Percentiles rank a stretch among this genome's conserved stretches.
Evolutionary conservation across 805 yeast species (phyloP).

Genomic region (Saitoella complicata): DNA sequence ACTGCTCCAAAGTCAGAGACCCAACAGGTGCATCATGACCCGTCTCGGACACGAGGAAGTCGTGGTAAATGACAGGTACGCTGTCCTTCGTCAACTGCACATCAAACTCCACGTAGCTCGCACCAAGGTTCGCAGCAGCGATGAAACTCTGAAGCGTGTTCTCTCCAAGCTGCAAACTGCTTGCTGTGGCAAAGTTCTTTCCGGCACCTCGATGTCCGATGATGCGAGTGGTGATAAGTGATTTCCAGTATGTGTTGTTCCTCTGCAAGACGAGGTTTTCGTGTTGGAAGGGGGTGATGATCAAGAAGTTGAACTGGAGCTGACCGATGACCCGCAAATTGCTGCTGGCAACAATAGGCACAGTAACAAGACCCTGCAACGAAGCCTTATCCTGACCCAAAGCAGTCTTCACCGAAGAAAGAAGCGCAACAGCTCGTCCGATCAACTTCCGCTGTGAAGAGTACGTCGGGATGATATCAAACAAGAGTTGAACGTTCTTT

Average conservation of each 20-base stretch:
- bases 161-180: slow-evolving; percentile 82
- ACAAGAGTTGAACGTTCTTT: slow-evolving; percentile 38
- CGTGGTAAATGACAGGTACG: slow-evolving; percentile 89
- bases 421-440: slow-evolving; percentile 72
- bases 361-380: slow-evolving; percentile 43
- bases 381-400: slow-evolving; percentile 57
- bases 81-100: slow-evolving; percentile 86
- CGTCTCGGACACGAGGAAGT: slow-evolving; percentile 82
- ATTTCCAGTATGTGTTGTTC: slow-evolving; percentile 80
- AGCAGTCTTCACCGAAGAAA: slow-evolving; percentile 42
- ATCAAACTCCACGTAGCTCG: slow-evolving; percentile 91
- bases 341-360: slow-evolving; percentile 61
- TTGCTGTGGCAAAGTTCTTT: slow-evolving; percentile 55
- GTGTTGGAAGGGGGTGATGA: slow-evolving; percentile 59
- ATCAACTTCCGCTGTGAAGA: slow-evolving; percentile 26
- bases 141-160: slow-evolving; percentile 89
- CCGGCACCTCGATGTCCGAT: slow-evolving; percentile 96
- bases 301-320: slow-evolving; percentile 55
- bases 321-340: slow-evolving; percentile 64
- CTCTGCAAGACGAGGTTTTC: slow-evolving; percentile 45
- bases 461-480: slow-evolving; percentile 84
- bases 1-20: slow-evolving; percentile 75
- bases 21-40: slow-evolving; percentile 97
- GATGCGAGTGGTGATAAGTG: slow-evolving; percentile 71
- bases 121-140: slow-evolving; percentile 92